Conservation (phyloP, 2,329 filamentous ascomycete genomes). For the Penicillium oxalicum region DNA sequence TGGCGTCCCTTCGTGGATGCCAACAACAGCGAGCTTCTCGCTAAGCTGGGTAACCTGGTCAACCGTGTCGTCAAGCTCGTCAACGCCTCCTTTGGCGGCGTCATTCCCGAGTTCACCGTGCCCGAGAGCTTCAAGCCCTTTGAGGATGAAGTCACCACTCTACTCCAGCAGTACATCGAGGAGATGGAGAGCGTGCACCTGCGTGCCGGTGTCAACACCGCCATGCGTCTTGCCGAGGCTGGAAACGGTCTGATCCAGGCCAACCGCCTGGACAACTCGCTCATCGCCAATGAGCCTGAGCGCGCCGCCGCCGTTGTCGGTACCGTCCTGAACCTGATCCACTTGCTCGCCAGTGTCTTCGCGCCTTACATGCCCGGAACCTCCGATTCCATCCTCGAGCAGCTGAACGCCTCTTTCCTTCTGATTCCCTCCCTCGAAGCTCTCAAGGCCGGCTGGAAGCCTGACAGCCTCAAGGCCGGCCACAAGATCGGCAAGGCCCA, state of each 20-base stretch:
- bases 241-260: slow-evolving; percentile 57
- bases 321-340: slow-evolving; percentile 74
- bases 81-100: slow-evolving; percentile 62
- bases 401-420: slow-evolving; percentile 59
- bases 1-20: slow-evolving; percentile 76
- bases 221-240: slow-evolving; percentile 52
- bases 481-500: slow-evolving; percentile 76
- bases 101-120: slow-evolving; percentile 36
- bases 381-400: slow-evolving; percentile 65
- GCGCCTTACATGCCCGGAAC: slow-evolving; percentile 83
- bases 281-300: slow-evolving; percentile 55
- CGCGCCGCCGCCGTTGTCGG: slow-evolving; percentile 61
- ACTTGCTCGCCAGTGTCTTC: slow-evolving; percentile 72
- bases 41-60: slow-evolving; percentile 67
- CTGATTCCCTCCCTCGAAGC: slow-evolving; percentile 53
- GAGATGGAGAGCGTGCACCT: slow-evolving; percentile 58
- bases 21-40: slow-evolving; percentile 84
- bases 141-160: slow-evolving; percentile 45
- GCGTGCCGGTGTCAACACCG: slow-evolving; percentile 49
- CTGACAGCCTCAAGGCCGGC: slow-evolving; percentile 55
- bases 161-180: slow-evolving; percentile 51
- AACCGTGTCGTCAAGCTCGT: slow-evolving; percentile 68
- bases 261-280: slow-evolving; percentile 56
- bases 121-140: slow-evolving; percentile 37
- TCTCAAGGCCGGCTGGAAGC: slow-evolving; percentile 56